These are phyloP conservation scores for Aspergillus fijiensis DNA, from an alignment of 2,329 filamentous ascomycete species.

Conservation along the genomic window DNA sequence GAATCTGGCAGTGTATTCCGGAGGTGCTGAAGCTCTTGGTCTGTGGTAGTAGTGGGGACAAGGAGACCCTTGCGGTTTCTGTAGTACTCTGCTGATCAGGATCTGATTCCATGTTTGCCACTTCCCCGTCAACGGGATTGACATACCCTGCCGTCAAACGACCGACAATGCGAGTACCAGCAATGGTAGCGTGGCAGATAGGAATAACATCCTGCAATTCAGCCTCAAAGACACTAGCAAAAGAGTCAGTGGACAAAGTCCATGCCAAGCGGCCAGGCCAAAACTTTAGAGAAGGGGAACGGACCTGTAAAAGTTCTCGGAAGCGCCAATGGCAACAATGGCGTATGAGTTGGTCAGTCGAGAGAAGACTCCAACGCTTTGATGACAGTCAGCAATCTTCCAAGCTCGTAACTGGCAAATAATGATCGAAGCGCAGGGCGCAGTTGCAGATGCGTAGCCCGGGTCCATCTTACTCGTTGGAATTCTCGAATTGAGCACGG, in stretches of 20 bases:
- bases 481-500: slow-evolving; percentile 52
- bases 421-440: background rate
- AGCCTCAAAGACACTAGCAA: slow-evolving; percentile 81
- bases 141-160: slow-evolving; percentile 85
- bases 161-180: slow-evolving; percentile 92
- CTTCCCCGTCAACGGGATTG: background rate
- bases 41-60: slow-evolving; percentile 91
- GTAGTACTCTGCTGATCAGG: background rate
- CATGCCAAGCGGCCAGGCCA: background rate
- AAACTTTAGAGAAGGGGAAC: slow-evolving; percentile 14
- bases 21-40: slow-evolving; percentile 97
- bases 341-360: slow-evolving; percentile 98
- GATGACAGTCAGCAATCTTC: slow-evolving; percentile 1
- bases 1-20: slow-evolving; percentile 89
- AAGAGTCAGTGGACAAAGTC: background rate
- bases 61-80: slow-evolving; percentile 96
- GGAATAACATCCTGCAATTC: slow-evolving; percentile 97
- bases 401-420: background rate
- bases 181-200: slow-evolving; percentile 94
- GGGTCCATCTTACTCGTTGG: slow-evolving; percentile 44
- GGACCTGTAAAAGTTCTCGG: slow-evolving; percentile 96
- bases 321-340: slow-evolving; percentile 88
- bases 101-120: background rate
- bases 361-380: slow-evolving; percentile 90
- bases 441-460: background rate